These are phyloP conservation scores for Colletotrichum sp. DNA, from an alignment of 2,329 filamentous ascomycete genomes.

Conservation along the genomic window DNA sequence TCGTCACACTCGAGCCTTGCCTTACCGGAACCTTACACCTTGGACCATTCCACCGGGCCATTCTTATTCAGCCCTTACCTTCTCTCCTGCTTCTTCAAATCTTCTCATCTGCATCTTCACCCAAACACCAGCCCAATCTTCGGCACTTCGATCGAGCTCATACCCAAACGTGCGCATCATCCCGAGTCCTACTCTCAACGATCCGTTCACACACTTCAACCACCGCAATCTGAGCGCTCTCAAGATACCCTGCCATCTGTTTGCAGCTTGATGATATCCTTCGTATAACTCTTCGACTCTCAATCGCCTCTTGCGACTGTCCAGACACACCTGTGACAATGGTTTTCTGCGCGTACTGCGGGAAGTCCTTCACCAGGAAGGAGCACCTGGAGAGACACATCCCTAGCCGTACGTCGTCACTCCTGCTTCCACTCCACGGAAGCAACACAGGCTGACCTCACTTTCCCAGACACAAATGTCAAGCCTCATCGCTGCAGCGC, in stretches of 20 bases:
- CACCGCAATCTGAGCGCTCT: background rate
- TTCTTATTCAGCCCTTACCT: background rate
- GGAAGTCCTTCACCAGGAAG: constrained; percentile 59
- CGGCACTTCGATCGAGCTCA: background rate
- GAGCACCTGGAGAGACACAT: constrained; percentile 62
- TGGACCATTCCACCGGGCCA: background rate
- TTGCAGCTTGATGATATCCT: background rate
- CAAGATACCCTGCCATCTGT: background rate
- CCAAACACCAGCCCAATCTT: background rate
- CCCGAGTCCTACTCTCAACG: background rate
- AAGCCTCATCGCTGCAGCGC: constrained; percentile 56
- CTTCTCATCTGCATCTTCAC: background rate
- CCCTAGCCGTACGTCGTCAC: constrained; percentile 48
- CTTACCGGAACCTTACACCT: background rate
- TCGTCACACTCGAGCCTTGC: background rate
- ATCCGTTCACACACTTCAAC: background rate
- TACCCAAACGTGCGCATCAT: background rate
- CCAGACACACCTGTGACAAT: constrained; percentile 25
- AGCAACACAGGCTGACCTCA: constrained; percentile 12
- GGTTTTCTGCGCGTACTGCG: constrained; percentile 60
- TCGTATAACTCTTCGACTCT: background rate
- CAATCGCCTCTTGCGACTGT: background rate
- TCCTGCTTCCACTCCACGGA: background rate
- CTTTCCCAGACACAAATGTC: constrained; percentile 54
- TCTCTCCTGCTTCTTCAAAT: background rate